phyloP scores from a whole-genome alignment of 1,284 basidiomycete species.

The Anthracocystis setariae region DNA sequence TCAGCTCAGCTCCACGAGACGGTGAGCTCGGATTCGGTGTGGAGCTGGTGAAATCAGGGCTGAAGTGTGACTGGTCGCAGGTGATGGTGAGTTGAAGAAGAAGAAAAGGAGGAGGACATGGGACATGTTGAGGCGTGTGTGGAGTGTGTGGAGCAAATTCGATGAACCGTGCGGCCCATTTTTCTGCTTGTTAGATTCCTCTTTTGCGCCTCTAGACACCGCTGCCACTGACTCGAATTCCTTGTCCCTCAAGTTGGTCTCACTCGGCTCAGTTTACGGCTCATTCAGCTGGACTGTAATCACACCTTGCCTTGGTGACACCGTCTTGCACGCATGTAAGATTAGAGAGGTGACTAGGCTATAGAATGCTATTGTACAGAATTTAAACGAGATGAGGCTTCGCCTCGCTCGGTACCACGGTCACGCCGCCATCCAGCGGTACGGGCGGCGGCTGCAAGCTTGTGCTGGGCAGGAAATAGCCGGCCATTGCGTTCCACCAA shows the following conservation, averaged over 20 bases:
- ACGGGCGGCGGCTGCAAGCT: not conserved
- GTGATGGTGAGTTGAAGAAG: not conserved
- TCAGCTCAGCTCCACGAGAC: not conserved
- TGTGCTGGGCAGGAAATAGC: constrained; percentile 10
- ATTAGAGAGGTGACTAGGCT: constrained; percentile 2
- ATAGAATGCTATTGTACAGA: not conserved
- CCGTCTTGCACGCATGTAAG: no score
- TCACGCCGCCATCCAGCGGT: not conserved
- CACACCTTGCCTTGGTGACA: no score
- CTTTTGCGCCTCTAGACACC: no score
- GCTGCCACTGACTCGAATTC: no score
- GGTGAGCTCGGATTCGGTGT: not conserved
- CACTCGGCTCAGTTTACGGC: no score
- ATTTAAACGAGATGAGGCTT: constrained; percentile 13
- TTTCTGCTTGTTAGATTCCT: not conserved
- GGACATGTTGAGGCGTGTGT: not conserved
- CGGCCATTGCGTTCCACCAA: constrained; percentile 9
- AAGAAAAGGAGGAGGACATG: not conserved
- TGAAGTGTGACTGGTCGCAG: not conserved
- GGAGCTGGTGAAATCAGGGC: not conserved
- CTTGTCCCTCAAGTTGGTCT: no score
- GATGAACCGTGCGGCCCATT: constrained; percentile 1
- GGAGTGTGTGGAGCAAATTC: constrained; percentile 1
- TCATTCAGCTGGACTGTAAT: no score
- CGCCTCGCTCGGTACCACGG: not conserved